Base-by-base conservation (phyloP, 140 eudicot species). In the Stevia rebaudiana region DNA sequence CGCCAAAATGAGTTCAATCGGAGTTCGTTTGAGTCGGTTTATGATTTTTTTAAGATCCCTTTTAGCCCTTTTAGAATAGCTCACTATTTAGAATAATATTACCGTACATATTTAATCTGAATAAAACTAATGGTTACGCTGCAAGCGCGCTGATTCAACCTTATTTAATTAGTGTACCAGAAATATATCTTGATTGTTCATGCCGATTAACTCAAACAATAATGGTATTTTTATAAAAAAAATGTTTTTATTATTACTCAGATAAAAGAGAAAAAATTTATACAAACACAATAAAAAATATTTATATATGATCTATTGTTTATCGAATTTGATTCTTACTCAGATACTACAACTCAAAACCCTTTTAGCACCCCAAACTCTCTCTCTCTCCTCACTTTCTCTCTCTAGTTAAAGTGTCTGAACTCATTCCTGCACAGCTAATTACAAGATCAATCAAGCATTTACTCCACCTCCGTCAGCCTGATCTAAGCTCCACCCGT, bases 241-340 rank as follows among this genome's bases (percentile, higher is more conserved):
- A n/a, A n/a, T n/a, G n/a, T n/a, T n/a, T n/a, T n/a, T n/a, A n/a
- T n/a, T 37, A 37, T 37, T 37, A 6, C 42, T 37, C 2, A 7
- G 10, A 36, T 36, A 36, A 8, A 43, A 11, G n/a, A 12, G 6
- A 13, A 2, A 42, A 42, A 42, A 3, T 42, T 37, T 37, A 7
- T 42, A 42, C n/a, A 42, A 11, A 47, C 17, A 18, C 17, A 47
- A 44, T 13, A 44, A 3, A 19, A 50, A 19, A 1, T 6, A 18
- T 49, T 8, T 50, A 22, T 50, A 28, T 28, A 15, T 17, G 30
- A 30, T 31, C 33, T 21, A 52, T 12, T 51, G 33, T 61, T 61
- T 15, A 63, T 3, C 22, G 77, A 72, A 54, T 63, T 31, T 65
- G 72, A 73, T 73, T 73, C 73, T 73, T 73, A 23, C 78, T 65